Conservation (phyloP, 495 filamentous ascomycete species). For the Podospora conica region DNA sequence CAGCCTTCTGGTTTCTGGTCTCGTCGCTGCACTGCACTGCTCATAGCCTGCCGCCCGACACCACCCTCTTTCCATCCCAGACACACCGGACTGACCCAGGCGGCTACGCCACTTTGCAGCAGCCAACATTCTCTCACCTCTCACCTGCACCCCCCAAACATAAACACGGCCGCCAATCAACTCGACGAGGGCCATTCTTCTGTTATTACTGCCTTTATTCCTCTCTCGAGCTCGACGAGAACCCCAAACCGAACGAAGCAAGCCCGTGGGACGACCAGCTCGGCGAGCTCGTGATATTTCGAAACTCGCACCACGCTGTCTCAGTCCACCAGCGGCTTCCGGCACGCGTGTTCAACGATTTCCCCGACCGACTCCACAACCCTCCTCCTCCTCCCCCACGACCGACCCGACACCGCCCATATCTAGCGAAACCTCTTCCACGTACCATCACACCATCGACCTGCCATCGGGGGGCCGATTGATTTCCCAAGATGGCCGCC, state of each 20-base stretch:
- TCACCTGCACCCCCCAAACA: constrained; percentile 9
- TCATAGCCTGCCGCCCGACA: not conserved
- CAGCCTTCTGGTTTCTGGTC: not conserved
- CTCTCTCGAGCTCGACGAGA: not conserved
- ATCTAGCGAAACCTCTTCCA: constrained; percentile 3
- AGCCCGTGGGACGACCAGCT: no score
- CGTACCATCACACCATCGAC: not conserved
- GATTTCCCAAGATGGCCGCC: constrained; percentile 9
- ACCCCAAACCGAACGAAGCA: not conserved
- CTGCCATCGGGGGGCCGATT: not conserved
- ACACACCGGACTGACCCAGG: constrained; percentile 6
- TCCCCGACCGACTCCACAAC: not conserved
- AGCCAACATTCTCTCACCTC: not conserved
- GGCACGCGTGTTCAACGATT: not conserved
- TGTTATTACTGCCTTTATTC: constrained; percentile 2
- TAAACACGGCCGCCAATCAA: constrained; percentile 18
- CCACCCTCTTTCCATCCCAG: not conserved
- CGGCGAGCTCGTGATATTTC: not conserved
- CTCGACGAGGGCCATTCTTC: constrained; percentile 1
- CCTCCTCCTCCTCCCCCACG: not conserved
- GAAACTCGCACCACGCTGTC: not conserved
- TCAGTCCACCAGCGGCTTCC: not conserved
- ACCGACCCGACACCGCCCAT: constrained; percentile 3
- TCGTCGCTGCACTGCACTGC: not conserved
- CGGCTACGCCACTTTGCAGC: constrained; percentile 19